phyloP scores from a whole-genome alignment of 495 filamentous ascomycete genomes.

The Lasiosphaeris hirsuta region DNA sequence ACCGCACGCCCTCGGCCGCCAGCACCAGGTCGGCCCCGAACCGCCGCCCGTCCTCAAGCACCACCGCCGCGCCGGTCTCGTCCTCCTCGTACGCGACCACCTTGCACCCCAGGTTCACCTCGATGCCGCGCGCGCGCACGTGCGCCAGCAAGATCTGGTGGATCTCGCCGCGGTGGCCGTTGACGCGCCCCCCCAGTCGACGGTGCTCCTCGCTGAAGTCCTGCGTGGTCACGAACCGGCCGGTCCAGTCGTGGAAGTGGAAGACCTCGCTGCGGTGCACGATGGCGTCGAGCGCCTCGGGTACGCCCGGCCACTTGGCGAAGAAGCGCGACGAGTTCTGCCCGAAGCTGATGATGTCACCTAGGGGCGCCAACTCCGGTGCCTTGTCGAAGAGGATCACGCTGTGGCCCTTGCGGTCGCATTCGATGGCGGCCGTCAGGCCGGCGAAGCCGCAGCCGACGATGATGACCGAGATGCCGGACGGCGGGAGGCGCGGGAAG shows the following conservation, averaged over 20 bases:
- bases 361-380: conserved; percentile 32
- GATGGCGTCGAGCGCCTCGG: conserved; percentile 47
- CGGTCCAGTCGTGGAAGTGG: conserved; percentile 30
- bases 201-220: conserved; percentile 26
- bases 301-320: conserved; percentile 46
- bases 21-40: conserved; percentile 56
- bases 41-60: conserved; percentile 44
- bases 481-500: conserved; percentile 27
- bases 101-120: conserved; percentile 51
- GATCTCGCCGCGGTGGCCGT: conserved; percentile 62
- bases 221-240: conserved; percentile 30
- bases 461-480: conserved; percentile 56
- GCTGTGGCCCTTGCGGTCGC: conserved; percentile 37
- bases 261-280: conserved; percentile 41
- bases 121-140: conserved; percentile 52
- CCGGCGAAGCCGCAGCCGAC: conserved; percentile 61
- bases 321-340: conserved; percentile 46
- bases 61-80: conserved; percentile 51
- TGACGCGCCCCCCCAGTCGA: conserved; percentile 41
- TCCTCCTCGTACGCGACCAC: conserved; percentile 61
- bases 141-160: conserved; percentile 59
- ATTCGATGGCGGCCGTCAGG: conserved; percentile 59
- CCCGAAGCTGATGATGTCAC: conserved; percentile 53
- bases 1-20: conserved; percentile 62
- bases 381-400: conserved; percentile 25